Evolutionary conservation across 1,139 yeast genomes (phyloP).

Genomic region (Taphrina deformans): DNA sequence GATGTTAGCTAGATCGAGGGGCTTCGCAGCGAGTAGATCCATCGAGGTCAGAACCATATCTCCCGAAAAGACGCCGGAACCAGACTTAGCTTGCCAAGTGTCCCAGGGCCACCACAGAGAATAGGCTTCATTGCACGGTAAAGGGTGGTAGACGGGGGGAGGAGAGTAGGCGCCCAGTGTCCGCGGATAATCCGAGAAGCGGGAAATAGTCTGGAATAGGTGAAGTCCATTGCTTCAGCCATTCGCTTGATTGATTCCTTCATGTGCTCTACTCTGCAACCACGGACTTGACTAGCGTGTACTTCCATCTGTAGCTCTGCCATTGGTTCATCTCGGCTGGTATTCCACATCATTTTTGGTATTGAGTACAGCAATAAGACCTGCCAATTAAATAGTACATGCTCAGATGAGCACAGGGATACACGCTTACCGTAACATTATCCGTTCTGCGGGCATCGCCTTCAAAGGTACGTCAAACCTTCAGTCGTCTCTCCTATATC

Average conservation of each 20-base stretch:
- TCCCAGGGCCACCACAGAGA: too few relatives aligned
- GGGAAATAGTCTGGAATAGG: neutral
- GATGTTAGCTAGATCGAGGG: slow-evolving; percentile 74
- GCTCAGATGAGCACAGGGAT: slow-evolving; percentile 10
- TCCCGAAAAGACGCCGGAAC: too few relatives aligned
- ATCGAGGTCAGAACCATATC: slow-evolving; percentile 47
- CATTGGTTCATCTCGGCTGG: too few relatives aligned
- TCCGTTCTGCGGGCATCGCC: slow-evolving; percentile 39
- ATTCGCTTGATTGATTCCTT: neutral
- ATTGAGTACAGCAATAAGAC: too few relatives aligned
- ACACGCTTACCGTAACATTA: slow-evolving; percentile 38
- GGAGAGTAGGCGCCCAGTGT: too few relatives aligned
- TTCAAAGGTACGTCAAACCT: slow-evolving; percentile 37
- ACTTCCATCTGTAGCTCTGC: too few relatives aligned
- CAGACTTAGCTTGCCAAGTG: neutral
- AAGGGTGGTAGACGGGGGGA: too few relatives aligned
- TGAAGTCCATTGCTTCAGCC: neutral
- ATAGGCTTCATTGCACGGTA: too few relatives aligned
- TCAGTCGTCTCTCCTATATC: neutral
- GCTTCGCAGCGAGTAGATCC: slow-evolving; percentile 72
- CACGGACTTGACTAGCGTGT: too few relatives aligned
- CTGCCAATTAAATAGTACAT: neutral
- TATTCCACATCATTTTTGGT: too few relatives aligned
- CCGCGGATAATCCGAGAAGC: neutral
- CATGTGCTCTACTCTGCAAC: neutral